Conservation (phyloP, 176 grass and related monocot genomes). For the Oryza longistaminata region DNA sequence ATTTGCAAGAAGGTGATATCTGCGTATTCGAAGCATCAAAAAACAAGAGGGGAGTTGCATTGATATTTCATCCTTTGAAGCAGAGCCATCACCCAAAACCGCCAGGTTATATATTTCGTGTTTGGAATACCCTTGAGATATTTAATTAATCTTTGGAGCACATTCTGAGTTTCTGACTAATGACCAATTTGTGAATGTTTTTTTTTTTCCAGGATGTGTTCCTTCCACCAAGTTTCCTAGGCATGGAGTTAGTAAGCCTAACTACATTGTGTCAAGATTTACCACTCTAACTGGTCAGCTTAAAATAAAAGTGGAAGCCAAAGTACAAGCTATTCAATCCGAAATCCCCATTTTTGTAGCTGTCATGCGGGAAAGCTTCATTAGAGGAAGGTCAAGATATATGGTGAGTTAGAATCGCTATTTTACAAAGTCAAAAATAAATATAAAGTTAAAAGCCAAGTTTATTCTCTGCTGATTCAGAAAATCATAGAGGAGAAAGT, state of each 20-base stretch:
- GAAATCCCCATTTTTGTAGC: neutral
- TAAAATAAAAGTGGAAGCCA: neutral
- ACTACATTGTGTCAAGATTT: too few species aligned
- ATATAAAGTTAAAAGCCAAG: neutral
- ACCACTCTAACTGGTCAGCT: neutral
- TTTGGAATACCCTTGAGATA: neutral
- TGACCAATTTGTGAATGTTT: neutral
- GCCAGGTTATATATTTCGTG: neutral
- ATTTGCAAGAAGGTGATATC: conserved; percentile 23
- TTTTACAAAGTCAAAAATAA: neutral
- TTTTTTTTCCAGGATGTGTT: neutral
- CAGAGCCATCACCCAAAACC: neutral
- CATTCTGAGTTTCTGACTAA: too few species aligned
- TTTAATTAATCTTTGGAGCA: neutral
- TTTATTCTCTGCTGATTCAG: neutral
- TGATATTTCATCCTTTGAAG: conserved; percentile 23
- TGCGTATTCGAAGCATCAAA: conserved; percentile 42
- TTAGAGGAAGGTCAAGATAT: too few species aligned
- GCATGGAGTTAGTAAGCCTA: too few species aligned
- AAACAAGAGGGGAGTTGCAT: neutral
- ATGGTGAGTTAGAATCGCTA: conserved; percentile 21
- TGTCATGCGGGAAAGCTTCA: neutral
- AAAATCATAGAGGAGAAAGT: neutral
- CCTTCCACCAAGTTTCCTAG: neutral
- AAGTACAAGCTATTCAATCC: neutral